Percentiles rank a stretch among this genome's conserved stretches.
phyloP scores from a whole-genome alignment of 352 stramenopile genomes.

The Phytophthora constricta region DNA sequence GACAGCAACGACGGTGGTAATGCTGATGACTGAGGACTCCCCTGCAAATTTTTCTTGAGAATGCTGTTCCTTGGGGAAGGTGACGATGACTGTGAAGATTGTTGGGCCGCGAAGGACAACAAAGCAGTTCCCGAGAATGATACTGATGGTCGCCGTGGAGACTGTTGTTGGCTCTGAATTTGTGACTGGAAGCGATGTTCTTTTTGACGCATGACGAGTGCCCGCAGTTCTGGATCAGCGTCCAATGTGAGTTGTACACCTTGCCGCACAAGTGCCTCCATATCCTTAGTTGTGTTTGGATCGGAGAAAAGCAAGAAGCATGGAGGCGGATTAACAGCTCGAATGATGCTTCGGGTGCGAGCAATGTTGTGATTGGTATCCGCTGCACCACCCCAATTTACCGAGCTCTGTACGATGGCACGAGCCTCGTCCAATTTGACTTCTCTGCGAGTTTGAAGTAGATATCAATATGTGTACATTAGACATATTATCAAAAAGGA shows the following conservation, averaged over 20 bases:
- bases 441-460: constrained; percentile 36
- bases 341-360: constrained; percentile 17
- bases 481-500: too few species aligned
- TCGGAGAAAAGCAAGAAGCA: constrained; percentile 65
- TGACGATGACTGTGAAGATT: background rate
- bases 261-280: constrained; percentile 64
- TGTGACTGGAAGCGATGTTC: constrained; percentile 31
- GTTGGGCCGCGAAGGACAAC: background rate
- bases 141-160: constrained; percentile 39
- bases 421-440: constrained; percentile 74
- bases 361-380: constrained; percentile 12
- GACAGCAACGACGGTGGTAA: too few species aligned
- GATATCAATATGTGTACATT: too few species aligned
- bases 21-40: too few species aligned
- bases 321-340: constrained; percentile 16
- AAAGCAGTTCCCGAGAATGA: constrained; percentile 18
- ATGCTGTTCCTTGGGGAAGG: constrained; percentile 33
- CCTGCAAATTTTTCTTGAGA: constrained; percentile 23
- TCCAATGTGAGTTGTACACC: constrained; percentile 78
- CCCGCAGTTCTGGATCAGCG: constrained; percentile 60
- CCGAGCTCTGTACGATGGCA: constrained; percentile 70
- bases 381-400: constrained; percentile 39
- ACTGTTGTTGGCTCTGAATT: constrained; percentile 3
- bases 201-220: constrained; percentile 56
- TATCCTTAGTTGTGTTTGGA: constrained; percentile 34